phyloP scores from a whole-genome alignment of 2,329 filamentous ascomycete genomes.

The Didymella pomorum region DNA sequence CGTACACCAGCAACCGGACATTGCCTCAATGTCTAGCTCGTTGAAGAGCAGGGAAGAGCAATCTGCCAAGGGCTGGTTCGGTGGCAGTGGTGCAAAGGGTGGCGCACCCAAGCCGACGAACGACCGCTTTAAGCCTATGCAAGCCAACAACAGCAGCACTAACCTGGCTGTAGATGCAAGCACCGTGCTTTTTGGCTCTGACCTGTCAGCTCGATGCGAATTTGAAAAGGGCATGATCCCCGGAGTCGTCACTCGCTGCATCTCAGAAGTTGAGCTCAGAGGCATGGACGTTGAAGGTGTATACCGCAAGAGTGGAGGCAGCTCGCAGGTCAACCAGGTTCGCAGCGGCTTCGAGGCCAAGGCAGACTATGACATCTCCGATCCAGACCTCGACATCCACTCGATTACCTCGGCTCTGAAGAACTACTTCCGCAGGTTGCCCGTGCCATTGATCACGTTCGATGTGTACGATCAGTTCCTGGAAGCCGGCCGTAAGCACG shows the following conservation, averaged over 20 bases:
- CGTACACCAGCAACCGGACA: conserved; percentile 46
- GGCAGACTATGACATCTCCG: conserved; percentile 89
- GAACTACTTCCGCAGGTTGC: conserved; percentile 95
- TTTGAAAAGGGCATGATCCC: conserved; percentile 90
- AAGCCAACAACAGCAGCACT: conserved; percentile 54
- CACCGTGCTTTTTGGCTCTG: conserved; percentile 82
- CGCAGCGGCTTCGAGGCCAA: conserved; percentile 90
- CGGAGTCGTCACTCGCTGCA: conserved; percentile 88
- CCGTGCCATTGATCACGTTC: conserved; percentile 87
- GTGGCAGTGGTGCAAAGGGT: conserved; percentile 29
- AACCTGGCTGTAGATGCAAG: conserved; percentile 50
- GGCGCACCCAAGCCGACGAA: conserved; percentile 26
- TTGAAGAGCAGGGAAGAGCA: conserved; percentile 42
- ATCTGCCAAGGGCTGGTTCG: conserved; percentile 46
- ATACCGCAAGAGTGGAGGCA: conserved; percentile 95
- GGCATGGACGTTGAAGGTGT: conserved; percentile 97
- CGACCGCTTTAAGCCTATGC: conserved; percentile 44
- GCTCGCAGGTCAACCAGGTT: conserved; percentile 87
- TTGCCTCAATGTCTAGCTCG: conserved; percentile 39
- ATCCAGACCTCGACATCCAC: conserved; percentile 92
- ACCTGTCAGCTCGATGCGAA: conserved; percentile 84
- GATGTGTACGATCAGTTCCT: conserved; percentile 90
- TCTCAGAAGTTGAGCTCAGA: conserved; percentile 93
- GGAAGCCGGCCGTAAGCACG: conserved; percentile 74
- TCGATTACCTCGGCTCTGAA: conserved; percentile 95